These are phyloP conservation scores for Coemansia sp. DNA, from an alignment of 192 early-diverging fungal species.

Conservation along the genomic window DNA sequence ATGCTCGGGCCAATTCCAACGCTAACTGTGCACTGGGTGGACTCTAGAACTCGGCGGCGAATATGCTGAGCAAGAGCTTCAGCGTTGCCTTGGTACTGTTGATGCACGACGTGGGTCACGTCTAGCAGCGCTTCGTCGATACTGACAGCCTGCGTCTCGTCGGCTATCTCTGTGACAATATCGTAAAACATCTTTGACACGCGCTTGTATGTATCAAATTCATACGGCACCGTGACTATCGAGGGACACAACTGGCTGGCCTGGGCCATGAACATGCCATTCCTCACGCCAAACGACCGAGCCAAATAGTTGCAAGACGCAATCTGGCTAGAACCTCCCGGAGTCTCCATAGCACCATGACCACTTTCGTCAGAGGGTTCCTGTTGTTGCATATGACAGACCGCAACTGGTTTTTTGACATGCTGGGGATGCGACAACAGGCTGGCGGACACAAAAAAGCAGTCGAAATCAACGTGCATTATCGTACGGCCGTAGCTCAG, in stretches of 20 bases:
- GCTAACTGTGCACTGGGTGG: constrained; percentile 67
- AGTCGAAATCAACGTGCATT: constrained; percentile 93
- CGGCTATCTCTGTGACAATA: constrained; percentile 63
- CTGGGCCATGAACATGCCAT: constrained; percentile 75
- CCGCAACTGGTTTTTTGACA: constrained; percentile 64
- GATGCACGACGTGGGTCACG: constrained; percentile 48
- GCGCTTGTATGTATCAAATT: constrained; percentile 71
- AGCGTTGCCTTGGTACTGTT: constrained; percentile 12
- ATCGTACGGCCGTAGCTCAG: constrained; percentile 28
- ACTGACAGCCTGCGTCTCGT: constrained; percentile 76
- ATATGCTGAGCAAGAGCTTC: constrained; percentile 56
- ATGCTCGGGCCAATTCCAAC: constrained; percentile 77
- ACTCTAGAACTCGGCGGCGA: constrained; percentile 47
- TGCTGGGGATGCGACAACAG: constrained; percentile 69
- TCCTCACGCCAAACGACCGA: constrained; percentile 69
- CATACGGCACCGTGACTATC: constrained; percentile 67
- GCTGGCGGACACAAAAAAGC: constrained; percentile 89
- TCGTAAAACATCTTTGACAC: constrained; percentile 66
- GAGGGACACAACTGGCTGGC: constrained; percentile 70
- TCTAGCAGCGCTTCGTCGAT: constrained; percentile 87
- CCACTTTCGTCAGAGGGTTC: not conserved
- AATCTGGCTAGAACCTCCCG: constrained; percentile 56
- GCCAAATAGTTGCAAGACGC: constrained; percentile 91
- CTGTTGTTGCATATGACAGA: constrained; percentile 60
- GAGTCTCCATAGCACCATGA: not conserved